These are phyloP conservation scores for Lachnellula subtilissima DNA, from an alignment of 2,329 filamentous ascomycete genomes.

Conservation along the genomic window DNA sequence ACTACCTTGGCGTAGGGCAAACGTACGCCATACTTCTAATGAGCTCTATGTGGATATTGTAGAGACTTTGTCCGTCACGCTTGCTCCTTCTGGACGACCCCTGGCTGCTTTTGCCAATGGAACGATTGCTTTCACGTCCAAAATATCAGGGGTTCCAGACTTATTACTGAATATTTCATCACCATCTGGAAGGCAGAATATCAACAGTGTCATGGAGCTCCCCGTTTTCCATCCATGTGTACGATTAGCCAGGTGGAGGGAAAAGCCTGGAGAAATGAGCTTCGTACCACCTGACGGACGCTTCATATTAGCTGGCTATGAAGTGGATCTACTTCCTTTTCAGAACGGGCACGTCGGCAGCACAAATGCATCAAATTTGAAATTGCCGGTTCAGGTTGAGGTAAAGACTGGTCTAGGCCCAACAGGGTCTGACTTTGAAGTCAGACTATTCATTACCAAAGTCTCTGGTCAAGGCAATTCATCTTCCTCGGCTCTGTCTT, in stretches of 20 bases:
- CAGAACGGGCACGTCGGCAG: constrained; percentile 52
- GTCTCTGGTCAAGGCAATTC: constrained; percentile 47
- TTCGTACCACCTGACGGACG: constrained; percentile 93
- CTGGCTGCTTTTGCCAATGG: constrained; percentile 85
- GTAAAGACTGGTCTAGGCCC: constrained; percentile 75
- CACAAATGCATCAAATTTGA: constrained; percentile 55
- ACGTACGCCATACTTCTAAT: constrained; percentile 93
- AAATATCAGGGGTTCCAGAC: constrained; percentile 91
- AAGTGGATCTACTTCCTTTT: constrained; percentile 81
- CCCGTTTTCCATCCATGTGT: constrained; percentile 97
- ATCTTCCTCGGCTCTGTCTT: constrained; percentile 35
- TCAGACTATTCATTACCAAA: constrained; percentile 67
- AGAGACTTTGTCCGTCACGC: constrained; percentile 79
- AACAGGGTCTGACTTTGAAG: constrained; percentile 80
- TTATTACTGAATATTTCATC: constrained; percentile 76
- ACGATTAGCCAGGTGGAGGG: constrained; percentile 81
- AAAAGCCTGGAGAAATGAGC: constrained; percentile 84
- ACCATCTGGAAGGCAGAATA: constrained; percentile 72
- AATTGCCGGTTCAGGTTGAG: constrained; percentile 76
- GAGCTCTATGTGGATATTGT: constrained; percentile 96
- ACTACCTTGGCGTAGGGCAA: constrained; percentile 83
- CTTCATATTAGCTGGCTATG: constrained; percentile 90
- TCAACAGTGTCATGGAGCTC: constrained; percentile 71
- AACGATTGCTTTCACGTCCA: constrained; percentile 89
- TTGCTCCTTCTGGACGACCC: constrained; percentile 85